Percentiles rank a stretch among this genome's conserved stretches.
phyloP scores from a whole-genome alignment of 2,329 filamentous ascomycete genomes.

The Teratosphaeria nubilosa region DNA sequence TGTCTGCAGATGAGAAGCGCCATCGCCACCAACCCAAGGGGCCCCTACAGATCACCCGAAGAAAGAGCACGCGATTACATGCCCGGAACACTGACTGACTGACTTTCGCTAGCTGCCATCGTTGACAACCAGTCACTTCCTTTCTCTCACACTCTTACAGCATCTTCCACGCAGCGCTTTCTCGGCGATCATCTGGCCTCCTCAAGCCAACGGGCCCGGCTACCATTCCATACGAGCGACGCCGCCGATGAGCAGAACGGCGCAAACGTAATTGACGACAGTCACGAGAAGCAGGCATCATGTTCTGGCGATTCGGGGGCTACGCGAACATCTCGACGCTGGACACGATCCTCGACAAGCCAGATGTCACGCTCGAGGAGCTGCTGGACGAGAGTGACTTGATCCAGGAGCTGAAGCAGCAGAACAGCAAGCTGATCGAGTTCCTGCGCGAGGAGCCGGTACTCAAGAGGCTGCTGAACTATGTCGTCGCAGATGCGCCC shows the following conservation, averaged over 20 bases:
- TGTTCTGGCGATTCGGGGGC: constrained; percentile 99
- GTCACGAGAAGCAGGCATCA: constrained; percentile 44
- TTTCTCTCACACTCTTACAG: neutral
- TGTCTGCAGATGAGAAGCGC: neutral
- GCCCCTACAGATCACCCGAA: neutral
- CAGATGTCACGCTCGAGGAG: constrained; percentile 88
- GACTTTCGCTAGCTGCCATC: neutral
- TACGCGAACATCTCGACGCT: constrained; percentile 96
- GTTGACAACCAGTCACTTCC: neutral
- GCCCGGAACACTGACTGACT: neutral
- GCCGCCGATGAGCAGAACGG: neutral
- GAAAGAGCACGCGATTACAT: neutral
- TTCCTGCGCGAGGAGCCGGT: constrained; percentile 82
- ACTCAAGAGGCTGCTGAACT: constrained; percentile 75
- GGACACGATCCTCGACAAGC: constrained; percentile 92
- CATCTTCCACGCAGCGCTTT: neutral
- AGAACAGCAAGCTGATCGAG: constrained; percentile 95
- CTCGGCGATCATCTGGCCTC: neutral
- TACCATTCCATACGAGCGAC: neutral
- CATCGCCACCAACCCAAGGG: neutral
- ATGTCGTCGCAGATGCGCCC: constrained; percentile 71
- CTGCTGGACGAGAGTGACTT: constrained; percentile 91
- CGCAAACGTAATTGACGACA: neutral
- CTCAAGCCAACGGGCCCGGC: neutral
- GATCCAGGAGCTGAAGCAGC: constrained; percentile 95